phyloP scores from a whole-genome alignment of 2,329 filamentous ascomycete genomes.

The Fusarium sp. region DNA sequence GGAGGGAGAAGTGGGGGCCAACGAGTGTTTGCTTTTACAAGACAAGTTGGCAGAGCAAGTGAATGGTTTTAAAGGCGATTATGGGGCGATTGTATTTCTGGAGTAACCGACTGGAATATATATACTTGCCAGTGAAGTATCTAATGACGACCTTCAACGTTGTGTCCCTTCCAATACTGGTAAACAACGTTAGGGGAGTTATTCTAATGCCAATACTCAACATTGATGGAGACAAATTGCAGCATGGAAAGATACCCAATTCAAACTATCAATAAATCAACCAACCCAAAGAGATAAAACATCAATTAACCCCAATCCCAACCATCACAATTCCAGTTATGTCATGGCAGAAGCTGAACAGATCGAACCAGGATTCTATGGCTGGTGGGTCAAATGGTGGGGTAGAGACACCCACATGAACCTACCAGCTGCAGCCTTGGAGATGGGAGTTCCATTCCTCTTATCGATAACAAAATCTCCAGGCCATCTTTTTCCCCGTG shows the following conservation, averaged over 20 bases:
- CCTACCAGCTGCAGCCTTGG: neutral
- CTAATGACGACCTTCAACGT: neutral
- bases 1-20: slow-evolving; percentile 17
- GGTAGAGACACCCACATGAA: slow-evolving; percentile 6
- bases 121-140: neutral
- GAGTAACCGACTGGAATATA: neutral
- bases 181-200: neutral
- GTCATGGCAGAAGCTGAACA: neutral
- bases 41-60: neutral
- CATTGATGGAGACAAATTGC: neutral
- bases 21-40: neutral
- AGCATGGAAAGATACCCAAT: neutral
- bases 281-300: neutral
- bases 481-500: slow-evolving; percentile 34
- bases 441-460: neutral
- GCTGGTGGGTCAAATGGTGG: slow-evolving; percentile 23
- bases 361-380: slow-evolving; percentile 1
- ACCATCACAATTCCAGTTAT: neutral
- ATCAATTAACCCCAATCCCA: neutral
- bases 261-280: neutral
- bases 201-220: neutral
- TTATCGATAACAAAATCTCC: slow-evolving; percentile 48
- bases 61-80: neutral
- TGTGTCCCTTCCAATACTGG: neutral
- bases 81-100: neutral